Base-by-base conservation (phyloP, 23 red algal genomes). In the Gracilaria vermiculophylla region DNA sequence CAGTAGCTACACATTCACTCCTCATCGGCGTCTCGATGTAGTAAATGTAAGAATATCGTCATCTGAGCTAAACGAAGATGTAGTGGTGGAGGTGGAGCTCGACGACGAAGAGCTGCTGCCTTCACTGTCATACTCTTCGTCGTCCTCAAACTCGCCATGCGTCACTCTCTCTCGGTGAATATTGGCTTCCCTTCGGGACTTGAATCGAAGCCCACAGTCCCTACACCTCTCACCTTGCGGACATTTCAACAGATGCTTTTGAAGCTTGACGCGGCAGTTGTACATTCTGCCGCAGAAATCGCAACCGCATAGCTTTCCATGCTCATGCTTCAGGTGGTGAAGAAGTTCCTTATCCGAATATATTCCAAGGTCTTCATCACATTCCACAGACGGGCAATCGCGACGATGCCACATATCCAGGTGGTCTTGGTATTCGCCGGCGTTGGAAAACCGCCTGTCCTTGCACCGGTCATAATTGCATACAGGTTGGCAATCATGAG, bases 381-480 rank as follows among this genome's bases (percentile, higher is more conserved):
- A 70, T 3, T 85, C 61, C 15, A 16, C n/a, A n/a, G 57, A 66
- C 9, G 57, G 81, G 42, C 81, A 69, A 43, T 85, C 64, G 19
- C 62, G 40, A 36, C 5, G 58, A 71, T 85, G 81, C 42, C 81
- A 66, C 60, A 62, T 48, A 10, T 39, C 24, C 23, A 51, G 32
- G 29, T 85, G 58, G 42, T 85, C 32, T 6, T 35, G 60, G 10
- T 85, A 69, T 2, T 20, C 23, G n/a, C 3, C 50, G 5, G 43
- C 23, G 60, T 72, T 36, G 2, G n/a, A 6, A 33, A 69, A 69
- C 16, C 27, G 27, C 19, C 29, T 62, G 28, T 70, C 21, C 2
- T 44, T 47, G 47, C 60, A 67, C 13, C 9, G 39, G 47, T 85
- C 81, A 34, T 61, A 67, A 28, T 83, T 83, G 37, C 79, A 83